These are phyloP conservation scores for Cucurbitaria berberidis DNA, from an alignment of 2,329 filamentous ascomycete species.

Conservation along the genomic window DNA sequence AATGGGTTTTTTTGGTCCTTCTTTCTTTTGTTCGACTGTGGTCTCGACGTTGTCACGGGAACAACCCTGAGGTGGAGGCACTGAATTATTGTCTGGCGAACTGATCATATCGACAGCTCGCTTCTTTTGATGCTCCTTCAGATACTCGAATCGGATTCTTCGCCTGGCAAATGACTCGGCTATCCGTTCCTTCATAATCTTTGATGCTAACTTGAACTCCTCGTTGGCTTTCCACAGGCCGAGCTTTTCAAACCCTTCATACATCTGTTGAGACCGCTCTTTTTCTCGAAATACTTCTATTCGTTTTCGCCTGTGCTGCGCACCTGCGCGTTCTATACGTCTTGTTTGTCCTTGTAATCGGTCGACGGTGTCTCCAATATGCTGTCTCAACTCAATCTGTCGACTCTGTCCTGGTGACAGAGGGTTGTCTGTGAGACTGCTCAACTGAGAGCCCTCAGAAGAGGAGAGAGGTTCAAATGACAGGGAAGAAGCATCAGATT, in stretches of 20 bases:
- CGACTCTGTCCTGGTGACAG: not conserved
- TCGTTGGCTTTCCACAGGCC: slow-evolving; percentile 4
- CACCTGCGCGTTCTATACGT: slow-evolving; percentile 2
- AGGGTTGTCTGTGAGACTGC: not conserved
- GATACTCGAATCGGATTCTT: slow-evolving; percentile 4
- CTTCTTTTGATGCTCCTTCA: slow-evolving; percentile 1
- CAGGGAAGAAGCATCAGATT: not conserved
- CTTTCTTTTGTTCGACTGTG: not conserved
- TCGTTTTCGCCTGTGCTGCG: slow-evolving; percentile 2
- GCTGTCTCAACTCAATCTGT: not conserved
- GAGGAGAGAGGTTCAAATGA: slow-evolving; percentile 2
- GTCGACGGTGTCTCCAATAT: slow-evolving; percentile 4
- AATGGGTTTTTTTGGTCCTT: not conserved
- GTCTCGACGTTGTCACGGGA: not conserved
- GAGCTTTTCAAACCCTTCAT: slow-evolving; percentile 3
- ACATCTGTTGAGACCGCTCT: slow-evolving; percentile 2
- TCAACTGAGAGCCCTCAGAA: not conserved
- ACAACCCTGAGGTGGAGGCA: not conserved
- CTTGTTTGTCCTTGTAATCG: slow-evolving; percentile 3
- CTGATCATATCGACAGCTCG: not conserved
- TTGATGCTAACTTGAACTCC: not conserved
- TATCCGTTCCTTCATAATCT: not conserved
- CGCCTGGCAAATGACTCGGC: slow-evolving; percentile 4
- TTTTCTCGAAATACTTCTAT: slow-evolving; percentile 2
- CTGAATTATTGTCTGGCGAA: not conserved